phyloP scores from a whole-genome alignment of 352 stramenopile genomes.

The Phytopythium sindhum region DNA sequence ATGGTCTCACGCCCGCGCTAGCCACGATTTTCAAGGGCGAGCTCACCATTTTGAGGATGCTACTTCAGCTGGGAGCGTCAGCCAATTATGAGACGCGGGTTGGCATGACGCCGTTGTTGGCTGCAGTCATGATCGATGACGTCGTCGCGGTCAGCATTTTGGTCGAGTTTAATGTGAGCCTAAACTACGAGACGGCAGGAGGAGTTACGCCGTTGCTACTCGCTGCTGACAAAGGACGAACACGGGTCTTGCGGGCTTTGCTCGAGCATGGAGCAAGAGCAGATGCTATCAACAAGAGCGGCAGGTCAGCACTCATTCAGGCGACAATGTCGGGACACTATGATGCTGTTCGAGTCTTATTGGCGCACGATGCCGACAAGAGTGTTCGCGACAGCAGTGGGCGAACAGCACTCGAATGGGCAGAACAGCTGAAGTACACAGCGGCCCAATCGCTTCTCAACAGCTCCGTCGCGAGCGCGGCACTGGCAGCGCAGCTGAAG shows the following conservation, averaged over 20 bases:
- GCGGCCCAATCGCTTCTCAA: constrained; percentile 31
- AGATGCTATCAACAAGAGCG: constrained; percentile 22
- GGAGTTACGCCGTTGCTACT: constrained; percentile 36
- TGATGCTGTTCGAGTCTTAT: constrained; percentile 29
- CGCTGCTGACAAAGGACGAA: constrained; percentile 47
- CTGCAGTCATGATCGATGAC: constrained; percentile 40
- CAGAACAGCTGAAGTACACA: constrained; percentile 19
- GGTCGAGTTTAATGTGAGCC: constrained; percentile 35
- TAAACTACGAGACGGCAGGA: constrained; percentile 32
- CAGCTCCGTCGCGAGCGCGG: constrained; percentile 14
- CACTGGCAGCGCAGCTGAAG: constrained; percentile 31
- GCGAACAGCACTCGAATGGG: constrained; percentile 34
- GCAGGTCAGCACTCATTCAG: constrained; percentile 46
- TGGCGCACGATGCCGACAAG: constrained; percentile 41
- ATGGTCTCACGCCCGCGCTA: constrained; percentile 50
- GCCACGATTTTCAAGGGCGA: constrained; percentile 40
- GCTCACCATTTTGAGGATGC: constrained; percentile 27
- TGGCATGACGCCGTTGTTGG: constrained; percentile 54
- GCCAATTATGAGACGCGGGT: constrained; percentile 33
- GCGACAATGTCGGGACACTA: constrained; percentile 38
- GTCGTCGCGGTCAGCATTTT: constrained; percentile 45
- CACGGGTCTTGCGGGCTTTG: constrained; percentile 32
- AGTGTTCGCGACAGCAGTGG: constrained; percentile 18
- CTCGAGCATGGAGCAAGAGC: constrained; percentile 33
- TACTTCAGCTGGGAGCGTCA: constrained; percentile 48